These are phyloP conservation scores for Xylariaceae sp. DNA, from an alignment of 2,329 filamentous ascomycete genomes.

Conservation along the genomic window DNA sequence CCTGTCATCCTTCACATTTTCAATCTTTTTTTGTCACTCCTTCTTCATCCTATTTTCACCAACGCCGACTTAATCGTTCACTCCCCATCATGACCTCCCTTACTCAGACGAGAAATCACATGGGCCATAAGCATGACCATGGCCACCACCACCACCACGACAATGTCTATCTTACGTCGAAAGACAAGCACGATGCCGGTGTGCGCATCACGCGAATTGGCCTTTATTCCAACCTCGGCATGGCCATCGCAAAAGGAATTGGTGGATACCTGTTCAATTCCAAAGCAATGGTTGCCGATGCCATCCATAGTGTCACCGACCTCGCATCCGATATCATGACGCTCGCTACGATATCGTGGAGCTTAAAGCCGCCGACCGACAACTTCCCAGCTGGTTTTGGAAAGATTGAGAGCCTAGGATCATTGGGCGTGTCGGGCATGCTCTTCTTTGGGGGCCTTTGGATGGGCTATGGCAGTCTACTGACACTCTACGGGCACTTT, in stretches of 20 bases:
- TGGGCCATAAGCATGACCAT: conserved; percentile 59
- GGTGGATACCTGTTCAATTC: conserved; percentile 96
- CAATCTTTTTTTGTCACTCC: conserved; percentile 19
- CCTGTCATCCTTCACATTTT: conserved; percentile 10
- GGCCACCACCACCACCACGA: conserved; percentile 79
- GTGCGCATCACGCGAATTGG: conserved; percentile 92
- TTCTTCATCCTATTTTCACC: conserved; percentile 17
- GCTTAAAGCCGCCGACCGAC: conserved; percentile 79
- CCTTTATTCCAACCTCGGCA: conserved; percentile 84
- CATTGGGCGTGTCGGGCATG: conserved; percentile 89
- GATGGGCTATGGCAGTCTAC: conserved; percentile 80
- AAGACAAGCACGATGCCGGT: conserved; percentile 87
- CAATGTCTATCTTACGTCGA: conserved; percentile 78
- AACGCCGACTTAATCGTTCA: conserved; percentile 13
- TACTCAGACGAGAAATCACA: conserved; percentile 52
- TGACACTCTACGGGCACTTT: conserved; percentile 72
- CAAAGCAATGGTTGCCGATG: conserved; percentile 89
- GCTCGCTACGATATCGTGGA: conserved; percentile 91
- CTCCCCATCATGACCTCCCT: conserved; percentile 39
- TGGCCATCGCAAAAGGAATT: conserved; percentile 91
- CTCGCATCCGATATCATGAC: conserved; percentile 94
- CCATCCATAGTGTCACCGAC: conserved; percentile 93
- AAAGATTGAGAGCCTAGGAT: conserved; percentile 96
- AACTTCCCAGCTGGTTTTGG: conserved; percentile 90
- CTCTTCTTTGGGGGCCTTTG: conserved; percentile 86